These are phyloP conservation scores for Lipomyces sp. DNA, from an alignment of 805 yeast genomes.

Conservation along the genomic window DNA sequence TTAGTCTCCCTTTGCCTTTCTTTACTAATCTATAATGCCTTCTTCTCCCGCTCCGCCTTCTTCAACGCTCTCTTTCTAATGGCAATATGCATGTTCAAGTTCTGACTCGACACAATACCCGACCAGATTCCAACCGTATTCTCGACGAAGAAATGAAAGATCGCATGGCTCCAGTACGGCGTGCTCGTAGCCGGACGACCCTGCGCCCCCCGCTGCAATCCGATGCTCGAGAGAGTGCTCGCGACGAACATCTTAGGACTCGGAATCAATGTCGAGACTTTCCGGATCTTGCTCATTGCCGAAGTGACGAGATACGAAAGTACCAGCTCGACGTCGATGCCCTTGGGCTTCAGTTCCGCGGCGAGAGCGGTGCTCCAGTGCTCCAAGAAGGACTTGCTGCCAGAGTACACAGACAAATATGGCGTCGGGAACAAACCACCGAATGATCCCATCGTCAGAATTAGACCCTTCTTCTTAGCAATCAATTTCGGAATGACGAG, in stretches of 20 bases:
- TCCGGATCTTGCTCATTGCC: conserved; percentile 91
- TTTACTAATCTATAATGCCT: conserved; percentile 21
- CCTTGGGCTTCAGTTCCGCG: conserved; percentile 71
- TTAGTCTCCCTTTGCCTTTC: background rate
- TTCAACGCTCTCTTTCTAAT: conserved; percentile 83
- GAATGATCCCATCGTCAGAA: conserved; percentile 95
- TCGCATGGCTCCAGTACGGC: conserved; percentile 93
- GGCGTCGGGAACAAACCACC: conserved; percentile 96
- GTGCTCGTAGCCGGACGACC: conserved; percentile 76
- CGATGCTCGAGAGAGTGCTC: conserved; percentile 69
- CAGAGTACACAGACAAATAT: conserved; percentile 88
- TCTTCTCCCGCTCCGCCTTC: conserved; percentile 57
- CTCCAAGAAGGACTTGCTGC: conserved; percentile 94
- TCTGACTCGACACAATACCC: conserved; percentile 66
- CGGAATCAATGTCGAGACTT: conserved; percentile 76
- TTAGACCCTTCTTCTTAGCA: conserved; percentile 56
- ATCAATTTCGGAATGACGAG: conserved; percentile 73
- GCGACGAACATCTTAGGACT: conserved; percentile 78
- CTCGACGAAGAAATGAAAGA: conserved; percentile 57
- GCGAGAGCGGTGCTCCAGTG: conserved; percentile 89
- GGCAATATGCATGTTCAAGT: conserved; percentile 74
- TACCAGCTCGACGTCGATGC: conserved; percentile 84
- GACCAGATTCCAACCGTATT: conserved; percentile 83
- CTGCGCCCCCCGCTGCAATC: conserved; percentile 90
- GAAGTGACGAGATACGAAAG: conserved; percentile 90